Evolutionary conservation across 2,329 filamentous ascomycete species (phyloP), one percentile per base, ranked within the genome.

Genomic region (Epichloe sibirici): DNA sequence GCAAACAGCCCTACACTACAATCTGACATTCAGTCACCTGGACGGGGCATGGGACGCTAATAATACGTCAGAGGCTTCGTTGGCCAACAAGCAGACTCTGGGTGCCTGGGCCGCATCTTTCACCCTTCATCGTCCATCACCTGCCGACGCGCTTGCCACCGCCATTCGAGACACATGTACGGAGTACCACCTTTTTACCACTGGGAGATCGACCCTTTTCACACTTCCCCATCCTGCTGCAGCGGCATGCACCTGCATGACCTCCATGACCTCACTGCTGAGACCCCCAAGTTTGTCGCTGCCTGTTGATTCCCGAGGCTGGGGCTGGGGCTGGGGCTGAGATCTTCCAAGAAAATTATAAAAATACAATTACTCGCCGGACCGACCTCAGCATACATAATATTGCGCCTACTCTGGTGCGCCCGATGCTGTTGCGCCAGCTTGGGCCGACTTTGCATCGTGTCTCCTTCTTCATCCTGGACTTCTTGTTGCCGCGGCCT

Each of bases 191-290:
- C 15, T 44, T 21, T 44, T 44, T 17, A 44, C 1, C 9, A 21
- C 17, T 5, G 42, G 21, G 4, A 44, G 17, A 17, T 44, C 42
- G 42, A 17, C 11, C 42, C 11, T 21, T 9, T 23, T 13, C 9
- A 23, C n/a, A 17, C 28, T 48, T 11, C 11, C 35, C 28, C 31
- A 12, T 28, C 31, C 45, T 21, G 45, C 45, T 38, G 28, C 48
- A 50, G 28, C 13, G 35, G 23, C 38, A 40, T 37, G 28, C 37
- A 35, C n/a, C 38, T 48, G 51, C 51, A 37, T 46, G 38, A 52
- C 23, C 51, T 48, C 39, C 51, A 37, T 46, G 38, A 52, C 23
- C 51, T 48, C 39, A 51, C 34, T 15, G 12, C 48, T 38, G 40
- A 9, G 40, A 35, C 42, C 11, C 39, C 31, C 28, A 8, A 39